Evolutionary conservation across 345 rosid genomes (phyloP).

Genomic region (Carallia brachiata): DNA sequence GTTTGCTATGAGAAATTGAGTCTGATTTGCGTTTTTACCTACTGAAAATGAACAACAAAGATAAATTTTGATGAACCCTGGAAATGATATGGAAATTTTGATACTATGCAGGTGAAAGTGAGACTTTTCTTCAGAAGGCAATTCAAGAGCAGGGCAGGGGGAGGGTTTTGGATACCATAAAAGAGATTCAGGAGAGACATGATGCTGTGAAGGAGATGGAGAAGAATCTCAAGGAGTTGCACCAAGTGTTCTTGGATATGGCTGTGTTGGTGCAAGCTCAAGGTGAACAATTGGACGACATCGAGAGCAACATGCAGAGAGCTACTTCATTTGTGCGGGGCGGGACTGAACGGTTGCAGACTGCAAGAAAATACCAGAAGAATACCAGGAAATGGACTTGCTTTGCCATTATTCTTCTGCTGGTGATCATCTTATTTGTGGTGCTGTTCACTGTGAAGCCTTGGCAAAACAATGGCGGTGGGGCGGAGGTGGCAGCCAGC

Average conservation of each 20-base stretch:
- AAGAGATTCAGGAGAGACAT: slow-evolving; percentile 86
- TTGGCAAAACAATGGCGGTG: slow-evolving; percentile 41
- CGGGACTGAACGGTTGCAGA: slow-evolving; percentile 53
- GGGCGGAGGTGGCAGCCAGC: slow-evolving; percentile 21
- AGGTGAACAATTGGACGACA: slow-evolving; percentile 74
- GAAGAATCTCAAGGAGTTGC: slow-evolving; percentile 75
- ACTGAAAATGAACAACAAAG: too few relatives aligned
- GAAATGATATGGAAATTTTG: neutral
- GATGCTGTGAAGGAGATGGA: slow-evolving; percentile 81
- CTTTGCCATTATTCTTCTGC: slow-evolving; percentile 52
- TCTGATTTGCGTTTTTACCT: too few relatives aligned
- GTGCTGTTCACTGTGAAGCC: slow-evolving; percentile 59
- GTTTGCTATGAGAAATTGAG: too few relatives aligned
- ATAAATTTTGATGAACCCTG: neutral
- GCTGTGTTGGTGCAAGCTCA: slow-evolving; percentile 74
- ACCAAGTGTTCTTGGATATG: slow-evolving; percentile 91
- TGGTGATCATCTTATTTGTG: slow-evolving; percentile 55
- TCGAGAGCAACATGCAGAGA: slow-evolving; percentile 70
- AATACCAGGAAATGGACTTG: slow-evolving; percentile 82
- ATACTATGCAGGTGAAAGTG: slow-evolving; percentile 72
- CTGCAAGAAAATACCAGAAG: slow-evolving; percentile 66
- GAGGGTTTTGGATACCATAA: slow-evolving; percentile 62
- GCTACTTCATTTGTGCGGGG: slow-evolving; percentile 70
- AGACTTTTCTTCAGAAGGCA: slow-evolving; percentile 80
- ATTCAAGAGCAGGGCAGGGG: slow-evolving; percentile 95